Evolutionary conservation across 495 filamentous ascomycete species (phyloP), one percentile per base, ranked within the genome.

Genomic region (Talaromyces liani): DNA sequence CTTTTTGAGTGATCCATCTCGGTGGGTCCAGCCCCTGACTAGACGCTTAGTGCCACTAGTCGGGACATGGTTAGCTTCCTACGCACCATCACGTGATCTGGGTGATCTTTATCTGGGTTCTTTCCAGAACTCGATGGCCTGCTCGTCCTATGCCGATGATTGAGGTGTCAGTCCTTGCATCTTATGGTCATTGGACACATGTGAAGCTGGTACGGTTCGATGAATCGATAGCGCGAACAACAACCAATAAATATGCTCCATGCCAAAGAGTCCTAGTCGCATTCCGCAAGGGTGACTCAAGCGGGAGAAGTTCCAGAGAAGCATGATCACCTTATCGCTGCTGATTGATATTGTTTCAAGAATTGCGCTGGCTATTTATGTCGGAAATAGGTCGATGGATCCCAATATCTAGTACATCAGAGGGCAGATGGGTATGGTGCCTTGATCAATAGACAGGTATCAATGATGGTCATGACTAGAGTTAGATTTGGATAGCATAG

Each of bases 1-100:
- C 2, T 49, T 49, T 31, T 49, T 2, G n/a, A 49, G 45, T 9
- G 18, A 55, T 55, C 25, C 51, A 29, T 29, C 24, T 12, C 6
- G 25, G 51, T 55, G 51, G 51, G 10, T 29, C 51, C 51, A 55
- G 51, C 51, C 51, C 51, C 51, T 55, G 51, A 55, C 51, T 27
- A 18, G 41, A 20, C n/a, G 4, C 6, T 22, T 18, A 20, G 36
- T 41, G 36, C 33, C 36, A 20, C 45, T 49, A 49, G 45, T 18
- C 45, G 20, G 18, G n/a, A 18, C 2, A 49, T 3, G 18, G 45
- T 49, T 49, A 49, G 45, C 16, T 49, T 0, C 2, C 45, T n/a
- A 47, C 6, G 1, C 41, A 47, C 7, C 0, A 9, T 49, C 45
- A 49, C 7, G 45, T 49, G 45, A 49, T 20, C 3, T 49, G 7